Conservation (phyloP, 1,139 yeast species). For the Blastobotrys apis region DNA sequence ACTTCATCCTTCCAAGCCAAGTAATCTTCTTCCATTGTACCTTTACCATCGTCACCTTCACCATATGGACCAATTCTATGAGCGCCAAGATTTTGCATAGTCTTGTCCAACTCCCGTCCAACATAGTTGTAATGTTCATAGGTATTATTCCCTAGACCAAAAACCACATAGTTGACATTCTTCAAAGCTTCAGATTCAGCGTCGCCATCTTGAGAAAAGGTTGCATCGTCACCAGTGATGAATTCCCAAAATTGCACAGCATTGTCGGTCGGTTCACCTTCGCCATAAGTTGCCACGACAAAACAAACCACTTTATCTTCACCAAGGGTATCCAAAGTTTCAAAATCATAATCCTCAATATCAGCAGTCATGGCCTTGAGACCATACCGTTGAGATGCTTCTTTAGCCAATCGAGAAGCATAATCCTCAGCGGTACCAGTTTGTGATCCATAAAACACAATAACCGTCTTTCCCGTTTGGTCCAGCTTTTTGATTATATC, state of each 20-base stretch:
- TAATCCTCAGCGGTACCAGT: conserved; percentile 99
- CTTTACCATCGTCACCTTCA: conserved; percentile 92
- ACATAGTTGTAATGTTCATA: conserved; percentile 87
- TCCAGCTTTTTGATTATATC: conserved; percentile 60
- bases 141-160: conserved; percentile 91
- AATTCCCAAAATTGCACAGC: conserved; percentile 64
- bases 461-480: conserved; percentile 64
- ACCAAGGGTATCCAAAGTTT: conserved; percentile 57
- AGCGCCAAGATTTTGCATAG: conserved; percentile 62
- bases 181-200: conserved; percentile 58
- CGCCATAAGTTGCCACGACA: conserved; percentile 92
- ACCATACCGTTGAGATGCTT: conserved; percentile 76
- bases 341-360: conserved; percentile 82
- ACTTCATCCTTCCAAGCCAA: conserved; percentile 85
- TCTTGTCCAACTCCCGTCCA: conserved; percentile 56
- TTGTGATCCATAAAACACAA: conserved; percentile 91
- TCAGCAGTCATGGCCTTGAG: conserved; percentile 84
- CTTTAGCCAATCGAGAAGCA: conserved; percentile 85
- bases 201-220: conserved; percentile 36
- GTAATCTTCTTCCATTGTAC: conserved; percentile 93
- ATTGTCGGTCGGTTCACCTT: conserved; percentile 97
- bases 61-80: conserved; percentile 68
- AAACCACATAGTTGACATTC: conserved; percentile 65
- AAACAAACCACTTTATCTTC: conserved; percentile 59
- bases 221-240: conserved; percentile 34